Percentiles rank a stretch among this genome's conserved stretches.
phyloP scores from a whole-genome alignment of 2,329 filamentous ascomycete species.

The Penicillium frequentans region DNA sequence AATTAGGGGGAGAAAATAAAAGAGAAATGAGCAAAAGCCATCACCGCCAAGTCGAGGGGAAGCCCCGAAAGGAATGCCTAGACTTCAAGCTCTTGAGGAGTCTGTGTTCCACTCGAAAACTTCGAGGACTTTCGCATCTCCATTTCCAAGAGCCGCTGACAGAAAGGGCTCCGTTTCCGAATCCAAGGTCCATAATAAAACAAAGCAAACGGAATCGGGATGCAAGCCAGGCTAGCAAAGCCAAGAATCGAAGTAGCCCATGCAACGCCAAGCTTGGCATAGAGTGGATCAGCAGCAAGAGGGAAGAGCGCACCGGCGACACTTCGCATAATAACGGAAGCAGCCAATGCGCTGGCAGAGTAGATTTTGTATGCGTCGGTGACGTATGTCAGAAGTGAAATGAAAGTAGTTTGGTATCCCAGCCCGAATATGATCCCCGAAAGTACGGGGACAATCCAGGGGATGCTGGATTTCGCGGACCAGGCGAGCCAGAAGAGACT shows the following conservation, averaged over 20 bases:
- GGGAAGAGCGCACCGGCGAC: slow-evolving; percentile 58
- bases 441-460: slow-evolving; percentile 59
- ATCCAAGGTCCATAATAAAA: slow-evolving; percentile 28
- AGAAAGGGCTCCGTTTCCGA: slow-evolving; percentile 30
- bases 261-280: slow-evolving; percentile 37
- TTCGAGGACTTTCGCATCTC: slow-evolving; percentile 17
- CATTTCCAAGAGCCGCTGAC: slow-evolving; percentile 27
- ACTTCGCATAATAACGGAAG: slow-evolving; percentile 51
- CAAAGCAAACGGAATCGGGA: slow-evolving; percentile 43
- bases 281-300: slow-evolving; percentile 46
- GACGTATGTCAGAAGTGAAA: slow-evolving; percentile 64
- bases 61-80: background rate
- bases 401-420: slow-evolving; percentile 64
- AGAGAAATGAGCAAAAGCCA: background rate
- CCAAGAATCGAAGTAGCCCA: slow-evolving; percentile 46
- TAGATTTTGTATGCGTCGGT: slow-evolving; percentile 68
- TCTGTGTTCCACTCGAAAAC: slow-evolving; percentile 10
- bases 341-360: slow-evolving; percentile 58
- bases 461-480: slow-evolving; percentile 50
- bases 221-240: slow-evolving; percentile 39
- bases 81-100: slow-evolving; percentile 14
- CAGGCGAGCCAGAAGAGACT: slow-evolving; percentile 60
- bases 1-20: too few relatives aligned
- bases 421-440: slow-evolving; percentile 63
- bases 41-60: background rate